Conservation (phyloP, 208 protist species). For the Leishmania tropica region DNA sequence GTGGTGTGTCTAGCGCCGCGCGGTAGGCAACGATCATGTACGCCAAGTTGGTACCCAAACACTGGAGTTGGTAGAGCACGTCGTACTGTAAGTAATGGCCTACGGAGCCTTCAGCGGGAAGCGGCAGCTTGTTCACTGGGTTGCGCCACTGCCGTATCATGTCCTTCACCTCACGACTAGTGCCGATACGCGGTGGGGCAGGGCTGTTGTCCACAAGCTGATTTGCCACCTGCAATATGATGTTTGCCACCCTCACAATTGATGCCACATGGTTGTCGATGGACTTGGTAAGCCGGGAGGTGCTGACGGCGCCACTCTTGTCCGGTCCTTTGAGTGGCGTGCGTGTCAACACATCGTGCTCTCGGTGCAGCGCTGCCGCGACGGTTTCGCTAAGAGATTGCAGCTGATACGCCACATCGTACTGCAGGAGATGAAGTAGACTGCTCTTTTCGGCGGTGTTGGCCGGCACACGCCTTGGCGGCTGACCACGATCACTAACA, state of each 20-base stretch:
- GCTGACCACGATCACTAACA: not conserved
- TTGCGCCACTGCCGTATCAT: constrained; percentile 45
- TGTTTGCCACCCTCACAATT: constrained; percentile 68
- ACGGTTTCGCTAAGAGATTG: constrained; percentile 73
- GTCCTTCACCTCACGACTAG: constrained; percentile 40
- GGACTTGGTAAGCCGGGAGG: constrained; percentile 30
- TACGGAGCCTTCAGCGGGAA: constrained; percentile 51
- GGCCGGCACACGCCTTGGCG: not conserved
- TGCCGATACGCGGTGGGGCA: constrained; percentile 24
- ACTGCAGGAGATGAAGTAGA: constrained; percentile 74
- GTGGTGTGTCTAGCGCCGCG: constrained; percentile 49
- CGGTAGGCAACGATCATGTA: constrained; percentile 69
- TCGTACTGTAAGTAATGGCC: constrained; percentile 77
- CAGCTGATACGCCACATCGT: constrained; percentile 86
- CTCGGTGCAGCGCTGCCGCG: constrained; percentile 62
- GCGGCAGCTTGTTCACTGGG: constrained; percentile 70
- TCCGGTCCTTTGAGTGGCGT: constrained; percentile 27
- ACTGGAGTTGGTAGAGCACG: constrained; percentile 88
- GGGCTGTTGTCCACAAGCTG: constrained; percentile 55
- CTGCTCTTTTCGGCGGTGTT: constrained; percentile 47
- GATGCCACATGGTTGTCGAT: constrained; percentile 39
- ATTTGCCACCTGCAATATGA: constrained; percentile 78
- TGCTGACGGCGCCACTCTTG: constrained; percentile 28
- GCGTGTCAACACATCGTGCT: constrained; percentile 52
- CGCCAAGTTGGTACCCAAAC: constrained; percentile 65